Evolutionary conservation across 148 eudicot genomes (phyloP).

Genomic region (Euryodendron excelsum): DNA sequence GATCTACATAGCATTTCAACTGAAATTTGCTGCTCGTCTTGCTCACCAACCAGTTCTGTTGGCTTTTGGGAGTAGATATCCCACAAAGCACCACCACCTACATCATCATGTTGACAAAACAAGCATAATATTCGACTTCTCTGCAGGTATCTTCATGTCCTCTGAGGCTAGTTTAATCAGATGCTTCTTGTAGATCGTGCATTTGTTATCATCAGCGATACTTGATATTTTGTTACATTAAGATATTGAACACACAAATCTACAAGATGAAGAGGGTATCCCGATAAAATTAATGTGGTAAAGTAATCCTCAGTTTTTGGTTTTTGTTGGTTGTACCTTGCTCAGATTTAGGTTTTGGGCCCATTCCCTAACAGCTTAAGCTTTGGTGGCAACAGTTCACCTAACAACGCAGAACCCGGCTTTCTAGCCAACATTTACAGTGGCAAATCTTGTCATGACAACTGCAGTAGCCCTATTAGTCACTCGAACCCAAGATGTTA

Average conservation of each 20-base stretch:
- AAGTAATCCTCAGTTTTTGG: not conserved
- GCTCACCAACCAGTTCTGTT: slow-evolving; percentile 63
- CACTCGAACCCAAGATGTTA: no score
- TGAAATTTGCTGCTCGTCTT: slow-evolving; percentile 46
- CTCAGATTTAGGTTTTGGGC: not conserved
- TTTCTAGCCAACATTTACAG: not conserved
- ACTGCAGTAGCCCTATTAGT: not conserved
- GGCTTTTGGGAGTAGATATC: slow-evolving; percentile 67
- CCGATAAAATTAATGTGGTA: not conserved
- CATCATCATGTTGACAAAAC: slow-evolving; percentile 74
- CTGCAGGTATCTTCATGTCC: slow-evolving; percentile 42
- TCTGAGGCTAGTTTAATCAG: not conserved
- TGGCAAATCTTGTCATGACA: not conserved
- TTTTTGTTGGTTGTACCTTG: not conserved
- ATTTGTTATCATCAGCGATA: not conserved
- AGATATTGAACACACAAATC: not conserved
- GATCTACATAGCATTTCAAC: slow-evolving; percentile 81
- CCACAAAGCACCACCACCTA: slow-evolving; percentile 61
- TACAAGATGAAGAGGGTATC: not conserved
- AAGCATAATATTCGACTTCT: slow-evolving; percentile 58
- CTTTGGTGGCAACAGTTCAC: not conserved
- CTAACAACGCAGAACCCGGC: not conserved
- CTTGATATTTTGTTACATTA: not conserved
- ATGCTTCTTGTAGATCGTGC: not conserved
- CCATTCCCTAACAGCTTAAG: not conserved